phyloP scores from a whole-genome alignment of 306 rosid species.

The Rubus idaeus region DNA sequence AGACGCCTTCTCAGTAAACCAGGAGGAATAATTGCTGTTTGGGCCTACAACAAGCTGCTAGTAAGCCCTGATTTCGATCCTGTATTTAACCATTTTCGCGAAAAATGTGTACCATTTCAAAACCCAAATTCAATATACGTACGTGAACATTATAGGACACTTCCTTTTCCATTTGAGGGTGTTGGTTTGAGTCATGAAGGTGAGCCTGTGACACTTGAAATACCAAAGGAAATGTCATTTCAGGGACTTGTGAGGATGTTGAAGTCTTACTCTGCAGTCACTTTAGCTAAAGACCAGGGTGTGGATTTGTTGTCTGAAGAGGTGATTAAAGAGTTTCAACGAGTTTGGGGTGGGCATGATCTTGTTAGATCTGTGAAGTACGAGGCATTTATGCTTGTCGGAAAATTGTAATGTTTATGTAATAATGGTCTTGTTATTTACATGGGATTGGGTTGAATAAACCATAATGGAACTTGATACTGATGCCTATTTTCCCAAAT shows the following conservation, averaged over 20 bases:
- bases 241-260: slow-evolving; percentile 12
- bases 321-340: slow-evolving; percentile 19
- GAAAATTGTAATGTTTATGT: neutral
- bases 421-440: neutral
- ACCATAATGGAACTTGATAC: neutral
- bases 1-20: slow-evolving; percentile 31
- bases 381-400: slow-evolving; percentile 36
- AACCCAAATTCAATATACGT: slow-evolving; percentile 7
- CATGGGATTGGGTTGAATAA: neutral
- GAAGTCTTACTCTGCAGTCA: slow-evolving; percentile 27
- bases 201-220: slow-evolving; percentile 28
- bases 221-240: slow-evolving; percentile 19
- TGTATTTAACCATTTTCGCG: neutral
- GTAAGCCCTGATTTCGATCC: slow-evolving; percentile 22
- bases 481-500: neutral
- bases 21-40: slow-evolving; percentile 35
- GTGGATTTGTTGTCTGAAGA: slow-evolving; percentile 27
- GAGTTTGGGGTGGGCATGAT: slow-evolving; percentile 30
- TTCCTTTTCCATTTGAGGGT: slow-evolving; percentile 39
- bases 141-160: slow-evolving; percentile 26
- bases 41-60: slow-evolving; percentile 30
- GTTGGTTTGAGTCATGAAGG: slow-evolving; percentile 42
- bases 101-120: slow-evolving; percentile 10
- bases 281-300: slow-evolving; percentile 29
- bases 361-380: slow-evolving; percentile 10